Conservation (phyloP, 139 green algal species). For the Axilococcus clingmanii region DNA sequence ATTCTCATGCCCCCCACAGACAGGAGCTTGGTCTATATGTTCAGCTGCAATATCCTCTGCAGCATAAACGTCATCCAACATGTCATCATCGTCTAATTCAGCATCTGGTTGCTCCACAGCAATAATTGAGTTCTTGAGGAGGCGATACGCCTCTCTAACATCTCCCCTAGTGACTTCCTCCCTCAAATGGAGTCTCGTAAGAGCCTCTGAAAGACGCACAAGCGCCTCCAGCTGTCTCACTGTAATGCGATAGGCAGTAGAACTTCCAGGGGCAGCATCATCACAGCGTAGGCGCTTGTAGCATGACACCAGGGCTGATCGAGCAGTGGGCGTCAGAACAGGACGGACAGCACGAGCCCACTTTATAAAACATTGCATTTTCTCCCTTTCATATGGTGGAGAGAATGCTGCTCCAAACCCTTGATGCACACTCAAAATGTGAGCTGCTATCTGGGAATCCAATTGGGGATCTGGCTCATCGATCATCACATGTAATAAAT, state of each 20-base stretch:
- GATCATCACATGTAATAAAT: conserved; percentile 92
- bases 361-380: conserved; percentile 93
- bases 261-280: conserved; percentile 73
- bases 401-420: conserved; percentile 21
- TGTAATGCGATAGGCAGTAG: conserved; percentile 81
- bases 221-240: conserved; percentile 90
- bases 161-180: conserved; percentile 34
- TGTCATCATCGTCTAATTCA: conserved; percentile 57
- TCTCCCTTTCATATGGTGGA: conserved; percentile 67
- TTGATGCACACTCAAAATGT: conserved; percentile 71
- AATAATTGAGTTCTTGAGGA: conserved; percentile 86
- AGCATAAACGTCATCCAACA: conserved; percentile 21
- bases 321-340: conserved; percentile 49
- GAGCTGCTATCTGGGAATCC: conserved; percentile 64
- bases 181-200: conserved; percentile 48
- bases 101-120: conserved; percentile 68
- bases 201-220: conserved; percentile 78
- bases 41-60: conserved; percentile 9
- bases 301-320: conserved; percentile 50
- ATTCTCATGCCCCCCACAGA: neutral
- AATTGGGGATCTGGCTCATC: conserved; percentile 73
- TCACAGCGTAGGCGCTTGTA: conserved; percentile 82
- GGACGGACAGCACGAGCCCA: conserved; percentile 84
- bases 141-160: conserved; percentile 47
- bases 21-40: neutral